Evolutionary conservation across 495 filamentous ascomycete genomes (phyloP), one percentile per base, ranked within the genome.

Genomic region (Penicillium robsamsonii): DNA sequence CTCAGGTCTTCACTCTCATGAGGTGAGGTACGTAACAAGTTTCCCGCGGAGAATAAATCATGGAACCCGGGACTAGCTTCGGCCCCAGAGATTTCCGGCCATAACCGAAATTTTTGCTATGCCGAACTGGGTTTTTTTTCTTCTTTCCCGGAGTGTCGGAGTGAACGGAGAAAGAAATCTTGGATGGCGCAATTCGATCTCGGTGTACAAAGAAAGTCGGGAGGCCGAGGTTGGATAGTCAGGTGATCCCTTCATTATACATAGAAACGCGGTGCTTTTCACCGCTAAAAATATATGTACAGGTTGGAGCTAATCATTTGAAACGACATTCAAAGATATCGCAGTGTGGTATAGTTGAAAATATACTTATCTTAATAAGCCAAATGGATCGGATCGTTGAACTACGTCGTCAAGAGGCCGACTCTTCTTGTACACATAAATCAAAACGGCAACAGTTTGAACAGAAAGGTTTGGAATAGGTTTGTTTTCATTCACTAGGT

Each of bases 11-110:
- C 31, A 38, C 4, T 12, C 30, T 13, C 12, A 35, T 35, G 31
- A 35, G 3, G 31, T 33, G 4, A 18, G 13, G 43, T 8, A 5
- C 25, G 11, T 15, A 17, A 18, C 7, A 1, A 17, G 27, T 68
- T 68, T 62, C 44, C 63, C 63, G 60, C 54, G 63, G 63, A 53
- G 59, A 57, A 27, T 13, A n/a, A 29, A 49, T 46, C 46, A 50
- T 30, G 54, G 46, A 52, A 59, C 37, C 46, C 27, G 55, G 59
- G 17, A 43, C 44, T 30, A n/a, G 38, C 12, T 40, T 57, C 45
- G 46, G 63, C 51, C 46, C 63, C 65, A 68, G 63, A 68, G 47
- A 24, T 68, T 68, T 61, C 63, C 63, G 63, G n/a, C 58, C 65
- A 29, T 66, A 68, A 53, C 65, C 65, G 65, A 55, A 46, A 15